Conservation (phyloP, 2,329 filamentous ascomycete genomes). For the Metarhizium brunneum region DNA sequence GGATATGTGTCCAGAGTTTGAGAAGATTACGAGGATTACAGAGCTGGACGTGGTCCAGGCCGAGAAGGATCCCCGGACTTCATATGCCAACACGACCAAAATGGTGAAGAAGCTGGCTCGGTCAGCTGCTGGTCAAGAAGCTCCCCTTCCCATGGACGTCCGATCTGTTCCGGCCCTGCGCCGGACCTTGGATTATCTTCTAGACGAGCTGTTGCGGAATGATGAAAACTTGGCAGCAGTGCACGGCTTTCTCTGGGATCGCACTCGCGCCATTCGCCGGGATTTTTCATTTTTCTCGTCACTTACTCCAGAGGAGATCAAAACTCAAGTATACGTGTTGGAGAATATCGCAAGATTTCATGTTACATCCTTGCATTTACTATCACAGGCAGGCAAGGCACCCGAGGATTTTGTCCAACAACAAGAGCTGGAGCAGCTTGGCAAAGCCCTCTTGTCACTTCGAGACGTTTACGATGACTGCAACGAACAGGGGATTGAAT, state of each 20-base stretch:
- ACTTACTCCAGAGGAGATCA: constrained; percentile 46
- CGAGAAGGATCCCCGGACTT: constrained; percentile 39
- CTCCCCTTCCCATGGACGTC: constrained; percentile 59
- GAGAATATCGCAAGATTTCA: constrained; percentile 61
- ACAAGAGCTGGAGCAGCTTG: constrained; percentile 59
- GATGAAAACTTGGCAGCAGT: constrained; percentile 45
- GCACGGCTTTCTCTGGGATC: constrained; percentile 60
- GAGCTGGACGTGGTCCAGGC: constrained; percentile 48
- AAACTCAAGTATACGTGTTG: constrained; percentile 51
- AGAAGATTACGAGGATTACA: constrained; percentile 53
- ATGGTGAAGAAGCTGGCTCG: constrained; percentile 62
- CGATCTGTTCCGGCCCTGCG: constrained; percentile 49
- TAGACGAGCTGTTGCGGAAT: constrained; percentile 46
- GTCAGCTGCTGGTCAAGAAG: constrained; percentile 59
- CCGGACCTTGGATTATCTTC: constrained; percentile 53
- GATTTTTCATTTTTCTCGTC: constrained; percentile 61
- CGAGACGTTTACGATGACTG: constrained; percentile 60
- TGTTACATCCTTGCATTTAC: constrained; percentile 53
- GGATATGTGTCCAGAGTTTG: constrained; percentile 61
- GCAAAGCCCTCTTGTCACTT: constrained; percentile 55
- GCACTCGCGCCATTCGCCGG: constrained; percentile 56
- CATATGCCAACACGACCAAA: constrained; percentile 36
- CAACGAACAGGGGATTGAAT: constrained; percentile 44
- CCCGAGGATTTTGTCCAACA: constrained; percentile 55
- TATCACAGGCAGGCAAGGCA: constrained; percentile 46